Percentiles rank a stretch among this genome's conserved stretches.
These are phyloP conservation scores for Diaporthe caulivora DNA, from an alignment of 2,329 filamentous ascomycete species.

Conservation along the genomic window DNA sequence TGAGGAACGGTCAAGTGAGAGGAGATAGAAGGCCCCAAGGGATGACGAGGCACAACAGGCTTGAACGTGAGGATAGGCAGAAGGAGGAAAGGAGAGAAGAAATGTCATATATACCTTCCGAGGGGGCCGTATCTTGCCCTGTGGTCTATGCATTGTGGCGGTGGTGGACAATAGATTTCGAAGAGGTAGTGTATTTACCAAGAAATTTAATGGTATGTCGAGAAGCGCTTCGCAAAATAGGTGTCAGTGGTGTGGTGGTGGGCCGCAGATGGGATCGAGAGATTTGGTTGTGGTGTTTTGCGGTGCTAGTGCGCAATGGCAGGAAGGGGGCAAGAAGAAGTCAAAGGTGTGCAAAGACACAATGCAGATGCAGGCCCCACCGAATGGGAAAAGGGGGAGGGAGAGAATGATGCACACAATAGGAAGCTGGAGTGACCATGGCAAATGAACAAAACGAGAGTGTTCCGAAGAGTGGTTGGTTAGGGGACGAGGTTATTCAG, in stretches of 20 bases:
- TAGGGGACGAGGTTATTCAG: neutral
- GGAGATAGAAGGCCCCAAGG: neutral
- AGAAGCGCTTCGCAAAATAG: neutral
- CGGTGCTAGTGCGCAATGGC: neutral
- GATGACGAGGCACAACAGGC: no score
- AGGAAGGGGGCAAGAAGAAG: neutral
- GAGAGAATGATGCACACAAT: conserved; percentile 11
- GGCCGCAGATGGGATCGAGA: conserved; percentile 5
- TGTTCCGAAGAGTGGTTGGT: conserved; percentile 11
- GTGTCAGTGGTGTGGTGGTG: neutral
- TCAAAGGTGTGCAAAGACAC: conserved; percentile 2
- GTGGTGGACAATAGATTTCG: conserved; percentile 1
- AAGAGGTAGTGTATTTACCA: neutral
- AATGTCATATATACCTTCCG: conserved; percentile 39
- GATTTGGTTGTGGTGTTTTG: conserved; percentile 2
- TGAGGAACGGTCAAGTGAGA: neutral
- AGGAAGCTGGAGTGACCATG: conserved; percentile 20
- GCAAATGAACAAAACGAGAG: conserved; percentile 20
- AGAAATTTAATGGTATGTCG: no score
- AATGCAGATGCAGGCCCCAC: conserved; percentile 21
- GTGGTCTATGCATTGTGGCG: conserved; percentile 36
- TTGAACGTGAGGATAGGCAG: neutral
- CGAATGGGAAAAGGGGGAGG: conserved; percentile 9
- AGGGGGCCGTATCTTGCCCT: conserved; percentile 37
- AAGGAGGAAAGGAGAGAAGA: neutral